phyloP scores from a whole-genome alignment of 2,329 filamentous ascomycete genomes.

The Pseudogymnoascus sp. region DNA sequence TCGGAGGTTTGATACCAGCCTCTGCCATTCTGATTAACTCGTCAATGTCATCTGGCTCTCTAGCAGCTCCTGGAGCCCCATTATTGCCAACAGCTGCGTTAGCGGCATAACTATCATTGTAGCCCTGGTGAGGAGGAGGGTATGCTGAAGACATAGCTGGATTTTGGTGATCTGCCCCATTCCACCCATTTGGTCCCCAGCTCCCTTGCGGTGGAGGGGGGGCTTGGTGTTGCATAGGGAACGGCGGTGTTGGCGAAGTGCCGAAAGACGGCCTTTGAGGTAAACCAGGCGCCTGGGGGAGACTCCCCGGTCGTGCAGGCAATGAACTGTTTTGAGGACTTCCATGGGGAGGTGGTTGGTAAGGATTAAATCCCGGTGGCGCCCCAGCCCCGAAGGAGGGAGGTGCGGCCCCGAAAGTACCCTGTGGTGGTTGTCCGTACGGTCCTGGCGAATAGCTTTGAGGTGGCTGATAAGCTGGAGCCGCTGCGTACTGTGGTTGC shows the following conservation, averaged over 20 bases:
- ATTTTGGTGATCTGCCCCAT: constrained; percentile 28
- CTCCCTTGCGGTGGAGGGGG: constrained; percentile 22
- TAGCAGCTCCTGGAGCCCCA: constrained; percentile 36
- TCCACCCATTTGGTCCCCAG: constrained; percentile 31
- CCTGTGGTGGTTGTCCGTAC: constrained; percentile 22
- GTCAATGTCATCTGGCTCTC: constrained; percentile 54
- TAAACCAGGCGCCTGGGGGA: constrained; percentile 47
- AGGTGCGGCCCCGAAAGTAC: constrained; percentile 23
- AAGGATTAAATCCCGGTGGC: constrained; percentile 35
- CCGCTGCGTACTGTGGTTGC: constrained; percentile 26
- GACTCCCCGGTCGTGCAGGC: constrained; percentile 39
- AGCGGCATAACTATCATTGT: constrained; percentile 27
- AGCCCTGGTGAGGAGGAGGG: constrained; percentile 29
- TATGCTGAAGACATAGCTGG: constrained; percentile 32
- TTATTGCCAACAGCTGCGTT: constrained; percentile 40
- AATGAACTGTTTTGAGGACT: constrained; percentile 32
- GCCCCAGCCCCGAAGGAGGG: constrained; percentile 34
- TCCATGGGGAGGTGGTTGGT: constrained; percentile 34
- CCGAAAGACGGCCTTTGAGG: constrained; percentile 53
- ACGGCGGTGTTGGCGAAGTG: constrained; percentile 30
- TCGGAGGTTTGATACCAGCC: constrained; percentile 46
- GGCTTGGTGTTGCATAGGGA: constrained; percentile 14
- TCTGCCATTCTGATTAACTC: constrained; percentile 57
- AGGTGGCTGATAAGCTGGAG: constrained; percentile 25
- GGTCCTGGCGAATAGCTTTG: constrained; percentile 26